Evolutionary conservation across 352 stramenopile species (phyloP), one percentile per base, ranked within the genome.

Genomic region (Phytopythium chamaehyphon): DNA sequence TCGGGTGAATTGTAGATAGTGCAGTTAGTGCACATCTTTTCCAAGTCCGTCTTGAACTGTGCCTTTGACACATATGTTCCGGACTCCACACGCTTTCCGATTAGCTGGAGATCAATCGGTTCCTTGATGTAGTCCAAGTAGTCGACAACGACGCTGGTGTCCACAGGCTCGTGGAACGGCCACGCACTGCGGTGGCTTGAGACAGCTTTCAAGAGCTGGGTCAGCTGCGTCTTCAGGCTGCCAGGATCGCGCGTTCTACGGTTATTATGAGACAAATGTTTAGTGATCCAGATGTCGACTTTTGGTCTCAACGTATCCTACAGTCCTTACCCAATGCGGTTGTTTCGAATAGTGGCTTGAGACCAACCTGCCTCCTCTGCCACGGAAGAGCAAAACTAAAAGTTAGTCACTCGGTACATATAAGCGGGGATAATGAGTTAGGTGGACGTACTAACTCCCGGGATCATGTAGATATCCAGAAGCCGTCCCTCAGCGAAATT

Each of bases 1-100:
- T 88, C 86, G 47, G 84, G 76, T 14, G 83, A 90, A 77, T 99
- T 99, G 86, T 99, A 99, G 12, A 80, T 61, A 57, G 89, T 98
- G 71, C 96, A 99, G 71, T 99, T 99, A 62, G 96, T 82, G 54
- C 93, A 96, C 93, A 99, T 99, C 39, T 90, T 85, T 55, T 96
- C 79, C 46, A 99, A 66, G 54, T 99, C 97, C 11, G 80, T 74
- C 57, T 97, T 92, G 47, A 99, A 81, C 54, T 86, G 85, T 40
- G 89, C 63, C 53, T 96, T 98, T 12, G 79, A 95, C 33, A 91
- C 69, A 71, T 99, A 99, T 46, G 69, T 46, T 2, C 86, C 81
- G 38, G 64, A 82, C 42, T 93, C 84, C 35, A 94, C 90, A 23
- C 82, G 76, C 61, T 93, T 94, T 42, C 80, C 73, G 46, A 93